phyloP scores from a whole-genome alignment of 2,329 filamentous ascomycete genomes.

The Fusarium sp. region DNA sequence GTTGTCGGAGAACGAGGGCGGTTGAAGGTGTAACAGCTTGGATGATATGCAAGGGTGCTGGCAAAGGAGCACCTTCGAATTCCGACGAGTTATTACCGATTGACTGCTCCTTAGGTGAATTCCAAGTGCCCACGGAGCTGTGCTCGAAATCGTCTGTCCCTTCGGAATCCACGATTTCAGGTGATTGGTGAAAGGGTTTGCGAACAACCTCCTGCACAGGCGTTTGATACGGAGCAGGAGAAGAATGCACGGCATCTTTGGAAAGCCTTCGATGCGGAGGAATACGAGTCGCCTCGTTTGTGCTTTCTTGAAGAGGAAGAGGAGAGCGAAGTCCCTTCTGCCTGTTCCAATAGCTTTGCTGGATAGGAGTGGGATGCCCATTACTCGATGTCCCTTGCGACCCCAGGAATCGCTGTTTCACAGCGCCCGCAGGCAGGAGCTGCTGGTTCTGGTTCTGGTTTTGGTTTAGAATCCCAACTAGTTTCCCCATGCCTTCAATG shows the following conservation, averaged over 20 bases:
- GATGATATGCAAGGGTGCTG: constrained; percentile 35
- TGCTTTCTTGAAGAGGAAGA: background rate
- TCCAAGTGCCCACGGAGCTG: constrained; percentile 6
- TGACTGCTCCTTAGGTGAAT: background rate
- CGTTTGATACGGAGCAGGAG: background rate
- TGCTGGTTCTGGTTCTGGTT: background rate
- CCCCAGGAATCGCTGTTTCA: background rate
- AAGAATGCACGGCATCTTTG: background rate
- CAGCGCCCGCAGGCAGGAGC: background rate
- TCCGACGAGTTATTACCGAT: background rate
- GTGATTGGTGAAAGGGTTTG: background rate
- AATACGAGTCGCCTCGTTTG: background rate
- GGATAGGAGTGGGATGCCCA: background rate
- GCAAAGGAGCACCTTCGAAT: constrained; percentile 11
- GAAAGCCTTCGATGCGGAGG: background rate
- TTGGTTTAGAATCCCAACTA: background rate
- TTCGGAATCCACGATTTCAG: background rate
- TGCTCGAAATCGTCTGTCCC: background rate
- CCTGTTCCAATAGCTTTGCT: background rate
- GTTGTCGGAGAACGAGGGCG: background rate
- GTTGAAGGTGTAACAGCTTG: constrained; percentile 6
- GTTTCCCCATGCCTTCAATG: background rate
- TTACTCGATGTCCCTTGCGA: background rate
- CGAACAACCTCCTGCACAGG: background rate
- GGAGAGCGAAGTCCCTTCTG: background rate